phyloP scores from a whole-genome alignment of 441 rosid species.

The Arabidopsis lyrata region DNA sequence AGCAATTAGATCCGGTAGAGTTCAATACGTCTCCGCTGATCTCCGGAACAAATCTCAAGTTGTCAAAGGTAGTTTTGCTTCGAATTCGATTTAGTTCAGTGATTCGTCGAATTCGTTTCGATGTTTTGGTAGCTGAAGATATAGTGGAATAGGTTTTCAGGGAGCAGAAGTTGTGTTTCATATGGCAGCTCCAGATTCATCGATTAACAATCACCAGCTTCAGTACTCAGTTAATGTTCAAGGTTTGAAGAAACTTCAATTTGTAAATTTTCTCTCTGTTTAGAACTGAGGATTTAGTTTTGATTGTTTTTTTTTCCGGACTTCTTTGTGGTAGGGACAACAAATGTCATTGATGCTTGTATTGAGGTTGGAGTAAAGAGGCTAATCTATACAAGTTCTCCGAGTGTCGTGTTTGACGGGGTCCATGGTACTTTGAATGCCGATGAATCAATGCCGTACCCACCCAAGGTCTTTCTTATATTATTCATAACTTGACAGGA shows the following conservation, averaged over 20 bases:
- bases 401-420: slow-evolving; percentile 92
- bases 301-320: not conserved
- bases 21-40: slow-evolving; percentile 66
- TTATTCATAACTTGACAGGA: slow-evolving; percentile 2
- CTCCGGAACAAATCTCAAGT: slow-evolving; percentile 81
- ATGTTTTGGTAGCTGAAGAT: not conserved
- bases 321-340: slow-evolving; percentile 62
- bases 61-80: slow-evolving; percentile 56
- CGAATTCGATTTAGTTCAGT: not conserved
- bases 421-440: slow-evolving; percentile 62
- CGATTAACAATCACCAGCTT: slow-evolving; percentile 73
- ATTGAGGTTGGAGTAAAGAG: slow-evolving; percentile 75
- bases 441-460: slow-evolving; percentile 74
- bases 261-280: slow-evolving; percentile 6
- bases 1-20: slow-evolving; percentile 72
- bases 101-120: not conserved
- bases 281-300: not conserved
- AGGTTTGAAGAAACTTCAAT: slow-evolving; percentile 52
- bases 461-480: slow-evolving; percentile 57
- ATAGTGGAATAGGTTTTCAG: slow-evolving; percentile 54
- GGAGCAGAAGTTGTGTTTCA: slow-evolving; percentile 92
- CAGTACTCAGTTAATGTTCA: slow-evolving; percentile 89
- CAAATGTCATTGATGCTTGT: slow-evolving; percentile 85
- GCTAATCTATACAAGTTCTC: slow-evolving; percentile 91
- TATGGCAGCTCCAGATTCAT: slow-evolving; percentile 97